Conservation (phyloP, 2,329 filamentous ascomycete species). For the Pseudogymnoascus sp. region DNA sequence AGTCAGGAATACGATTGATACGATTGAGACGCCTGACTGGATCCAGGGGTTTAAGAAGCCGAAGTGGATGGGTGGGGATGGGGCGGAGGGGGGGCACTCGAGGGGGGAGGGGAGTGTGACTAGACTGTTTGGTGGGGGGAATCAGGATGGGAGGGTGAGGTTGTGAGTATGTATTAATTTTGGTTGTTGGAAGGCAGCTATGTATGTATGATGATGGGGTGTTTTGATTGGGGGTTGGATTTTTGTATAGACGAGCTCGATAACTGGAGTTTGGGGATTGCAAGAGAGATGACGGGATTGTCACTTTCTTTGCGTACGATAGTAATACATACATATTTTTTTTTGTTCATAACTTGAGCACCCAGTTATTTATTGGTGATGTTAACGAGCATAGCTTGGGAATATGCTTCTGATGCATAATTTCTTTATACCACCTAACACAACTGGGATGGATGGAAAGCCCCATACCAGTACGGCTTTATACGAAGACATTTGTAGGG, state of each 20-base stretch:
- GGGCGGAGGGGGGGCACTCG: slow-evolving; percentile 27
- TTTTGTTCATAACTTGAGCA: not conserved
- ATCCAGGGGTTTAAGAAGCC: slow-evolving; percentile 68
- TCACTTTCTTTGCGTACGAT: slow-evolving; percentile 1
- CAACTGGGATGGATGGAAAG: no score
- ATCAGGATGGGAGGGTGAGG: slow-evolving; percentile 26
- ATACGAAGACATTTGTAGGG: no score
- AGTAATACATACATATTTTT: slow-evolving; percentile 3
- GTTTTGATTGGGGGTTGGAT: not conserved
- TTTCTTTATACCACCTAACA: not conserved
- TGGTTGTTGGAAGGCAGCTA: not conserved
- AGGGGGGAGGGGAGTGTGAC: slow-evolving; percentile 37
- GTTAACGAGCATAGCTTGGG: not conserved
- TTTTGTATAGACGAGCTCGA: slow-evolving; percentile 2
- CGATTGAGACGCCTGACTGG: slow-evolving; percentile 73
- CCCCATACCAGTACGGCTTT: no score
- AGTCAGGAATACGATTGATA: slow-evolving; percentile 87
- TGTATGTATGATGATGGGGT: slow-evolving; percentile 6
- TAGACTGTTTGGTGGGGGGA: slow-evolving; percentile 49
- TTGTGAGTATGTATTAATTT: slow-evolving; percentile 17
- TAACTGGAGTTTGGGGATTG: not conserved
- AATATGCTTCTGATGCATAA: not conserved
- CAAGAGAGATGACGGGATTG: not conserved
- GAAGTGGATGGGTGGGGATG: slow-evolving; percentile 65
- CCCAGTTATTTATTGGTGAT: not conserved